Conservation (phyloP, 1,284 basidiomycete species). For the Leccinum subfulvum region DNA sequence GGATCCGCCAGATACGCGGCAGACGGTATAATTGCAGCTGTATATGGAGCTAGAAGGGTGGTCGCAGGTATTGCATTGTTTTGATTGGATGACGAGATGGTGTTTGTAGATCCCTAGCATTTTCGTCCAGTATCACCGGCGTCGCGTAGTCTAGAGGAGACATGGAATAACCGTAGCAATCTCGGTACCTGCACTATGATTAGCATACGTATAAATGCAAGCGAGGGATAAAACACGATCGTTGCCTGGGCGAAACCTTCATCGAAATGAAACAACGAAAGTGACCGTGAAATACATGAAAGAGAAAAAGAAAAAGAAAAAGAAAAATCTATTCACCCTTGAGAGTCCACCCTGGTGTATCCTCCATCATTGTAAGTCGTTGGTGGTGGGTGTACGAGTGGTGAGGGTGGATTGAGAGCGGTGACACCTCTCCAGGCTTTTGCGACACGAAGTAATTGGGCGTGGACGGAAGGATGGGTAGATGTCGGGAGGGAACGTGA, state of each 20-base stretch:
- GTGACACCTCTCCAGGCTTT: constrained; percentile 67
- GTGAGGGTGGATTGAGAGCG: constrained; percentile 45
- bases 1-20: constrained; percentile 63
- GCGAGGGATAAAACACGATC: constrained; percentile 6
- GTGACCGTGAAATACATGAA: background rate
- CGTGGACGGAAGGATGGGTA: constrained; percentile 48
- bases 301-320: constrained; percentile 1
- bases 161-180: constrained; percentile 34
- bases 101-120: constrained; percentile 23
- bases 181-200: constrained; percentile 27
- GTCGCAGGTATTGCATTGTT: constrained; percentile 48
- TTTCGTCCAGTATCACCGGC: constrained; percentile 30
- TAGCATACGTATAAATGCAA: constrained; percentile 22
- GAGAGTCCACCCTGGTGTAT: constrained; percentile 27
- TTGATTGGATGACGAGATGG: constrained; percentile 31
- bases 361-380: constrained; percentile 23
- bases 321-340: constrained; percentile 29
- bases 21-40: constrained; percentile 58
- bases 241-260: constrained; percentile 18
- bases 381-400: constrained; percentile 23
- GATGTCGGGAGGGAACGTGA: constrained; percentile 40
- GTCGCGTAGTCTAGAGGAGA: constrained; percentile 32
- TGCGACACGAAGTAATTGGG: constrained; percentile 56
- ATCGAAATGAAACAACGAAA: constrained; percentile 3
- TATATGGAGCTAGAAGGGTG: constrained; percentile 55